Evolutionary conservation across 345 rosid species (phyloP).

Genomic region (Gossypium ekmanianum): DNA sequence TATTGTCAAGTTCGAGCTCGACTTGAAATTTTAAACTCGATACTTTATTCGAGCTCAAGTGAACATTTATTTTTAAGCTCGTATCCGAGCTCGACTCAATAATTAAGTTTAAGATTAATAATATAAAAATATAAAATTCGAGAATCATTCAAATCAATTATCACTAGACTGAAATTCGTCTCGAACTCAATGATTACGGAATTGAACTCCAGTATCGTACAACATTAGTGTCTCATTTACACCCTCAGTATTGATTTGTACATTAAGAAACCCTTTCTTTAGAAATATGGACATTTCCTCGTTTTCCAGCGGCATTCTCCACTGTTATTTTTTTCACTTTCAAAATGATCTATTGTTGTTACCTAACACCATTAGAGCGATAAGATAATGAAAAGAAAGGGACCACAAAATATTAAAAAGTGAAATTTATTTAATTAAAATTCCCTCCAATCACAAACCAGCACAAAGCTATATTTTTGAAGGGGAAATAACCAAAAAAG

Average conservation of each 20-base stretch:
- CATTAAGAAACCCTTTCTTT: neutral
- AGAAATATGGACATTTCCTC: neutral
- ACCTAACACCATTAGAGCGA: neutral
- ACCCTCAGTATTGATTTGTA: neutral
- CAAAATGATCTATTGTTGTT: neutral
- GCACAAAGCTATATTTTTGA: neutral
- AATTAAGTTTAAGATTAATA: too few species aligned
- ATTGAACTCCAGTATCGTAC: too few species aligned
- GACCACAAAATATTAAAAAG: neutral
- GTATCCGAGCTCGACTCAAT: too few species aligned
- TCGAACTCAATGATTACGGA: too few species aligned
- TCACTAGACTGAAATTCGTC: too few species aligned
- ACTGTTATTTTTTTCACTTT: neutral
- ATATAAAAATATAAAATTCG: too few species aligned
- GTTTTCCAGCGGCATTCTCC: neutral
- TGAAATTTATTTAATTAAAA: neutral
- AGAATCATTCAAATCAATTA: too few species aligned
- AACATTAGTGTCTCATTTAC: too few species aligned
- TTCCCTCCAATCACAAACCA: neutral
- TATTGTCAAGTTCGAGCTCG: accelerated
- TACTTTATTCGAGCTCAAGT: too few species aligned
- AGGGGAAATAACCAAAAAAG: neutral
- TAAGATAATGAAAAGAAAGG: slow-evolving; percentile 3
- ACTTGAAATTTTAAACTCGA: too few species aligned
- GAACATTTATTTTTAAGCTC: too few species aligned